These are phyloP conservation scores for Penicillium oxalicum DNA, from an alignment of 2,329 filamentous ascomycete species.

Conservation along the genomic window DNA sequence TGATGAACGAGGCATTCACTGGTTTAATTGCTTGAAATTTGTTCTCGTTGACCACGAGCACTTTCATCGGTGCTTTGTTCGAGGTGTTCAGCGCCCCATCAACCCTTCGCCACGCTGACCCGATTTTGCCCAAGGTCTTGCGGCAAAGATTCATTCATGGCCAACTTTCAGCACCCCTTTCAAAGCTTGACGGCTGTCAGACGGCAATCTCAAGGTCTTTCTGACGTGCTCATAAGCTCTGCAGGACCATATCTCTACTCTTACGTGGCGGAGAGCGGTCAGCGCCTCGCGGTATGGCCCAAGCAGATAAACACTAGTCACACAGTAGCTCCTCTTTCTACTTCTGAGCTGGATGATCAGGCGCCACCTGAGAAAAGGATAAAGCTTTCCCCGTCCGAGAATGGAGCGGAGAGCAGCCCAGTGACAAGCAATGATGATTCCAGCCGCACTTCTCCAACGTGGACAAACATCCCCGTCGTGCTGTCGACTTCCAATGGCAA, in stretches of 20 bases:
- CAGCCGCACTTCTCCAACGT: constrained; percentile 17
- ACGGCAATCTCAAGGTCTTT: constrained; percentile 17
- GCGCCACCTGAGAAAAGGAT: constrained; percentile 42
- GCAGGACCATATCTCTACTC: constrained; percentile 66
- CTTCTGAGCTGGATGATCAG: constrained; percentile 24
- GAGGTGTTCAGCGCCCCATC: too few relatives aligned
- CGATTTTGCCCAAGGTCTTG: constrained; percentile 12
- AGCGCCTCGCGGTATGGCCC: constrained; percentile 58
- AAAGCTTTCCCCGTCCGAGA: constrained; percentile 32
- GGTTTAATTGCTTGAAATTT: not conserved
- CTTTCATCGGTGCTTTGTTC: too few relatives aligned
- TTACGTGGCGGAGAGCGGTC: constrained; percentile 55
- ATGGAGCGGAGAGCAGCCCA: constrained; percentile 11
- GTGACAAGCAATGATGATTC: constrained; percentile 15
- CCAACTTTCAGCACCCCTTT: constrained; percentile 49
- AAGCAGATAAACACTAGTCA: constrained; percentile 25
- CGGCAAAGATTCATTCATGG: constrained; percentile 22
- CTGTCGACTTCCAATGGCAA: constrained; percentile 57
- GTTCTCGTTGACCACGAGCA: too few relatives aligned
- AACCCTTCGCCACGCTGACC: not conserved
- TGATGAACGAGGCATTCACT: not conserved
- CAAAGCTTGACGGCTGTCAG: constrained; percentile 51
- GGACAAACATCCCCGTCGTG: constrained; percentile 64
- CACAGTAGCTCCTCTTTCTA: constrained; percentile 18
- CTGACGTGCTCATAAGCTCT: constrained; percentile 61